Percentiles rank a stretch among this genome's conserved stretches.
Evolutionary conservation across 2,329 filamentous ascomycete species (phyloP).

Genomic region (Incumbomyces delicatus): DNA sequence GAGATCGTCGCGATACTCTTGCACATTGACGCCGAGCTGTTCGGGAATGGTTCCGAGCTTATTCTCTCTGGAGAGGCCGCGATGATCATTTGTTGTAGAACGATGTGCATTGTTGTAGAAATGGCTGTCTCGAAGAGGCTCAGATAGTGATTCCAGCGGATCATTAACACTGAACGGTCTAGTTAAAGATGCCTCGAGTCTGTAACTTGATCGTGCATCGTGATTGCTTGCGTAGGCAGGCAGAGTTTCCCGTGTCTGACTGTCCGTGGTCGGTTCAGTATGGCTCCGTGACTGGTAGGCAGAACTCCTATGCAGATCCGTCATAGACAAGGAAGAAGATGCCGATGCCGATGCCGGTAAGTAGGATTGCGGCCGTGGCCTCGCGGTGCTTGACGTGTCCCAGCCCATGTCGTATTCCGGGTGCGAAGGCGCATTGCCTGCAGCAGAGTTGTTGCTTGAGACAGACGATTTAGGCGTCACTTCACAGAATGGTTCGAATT

Average conservation of each 20-base stretch:
- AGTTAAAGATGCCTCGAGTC: slow-evolving; percentile 1
- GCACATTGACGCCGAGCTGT: not conserved
- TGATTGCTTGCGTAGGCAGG: not conserved
- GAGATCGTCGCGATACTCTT: not conserved
- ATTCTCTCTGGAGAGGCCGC: not conserved
- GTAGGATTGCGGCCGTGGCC: slow-evolving; percentile 3
- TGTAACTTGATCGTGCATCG: not conserved
- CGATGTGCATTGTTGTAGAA: not conserved
- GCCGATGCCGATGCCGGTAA: not conserved
- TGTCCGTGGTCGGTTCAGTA: not conserved
- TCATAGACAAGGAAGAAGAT: slow-evolving; percentile 2
- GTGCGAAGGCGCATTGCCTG: not conserved
- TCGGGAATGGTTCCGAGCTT: not conserved
- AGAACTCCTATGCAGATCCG: slow-evolving; percentile 1
- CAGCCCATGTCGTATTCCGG: not conserved
- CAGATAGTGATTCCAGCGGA: slow-evolving; percentile 1
- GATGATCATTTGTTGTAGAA: too few relatives aligned
- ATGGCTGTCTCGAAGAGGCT: not conserved
- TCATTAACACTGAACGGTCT: slow-evolving; percentile 2
- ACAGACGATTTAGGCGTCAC: slow-evolving; percentile 5
- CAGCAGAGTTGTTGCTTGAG: slow-evolving; percentile 4
- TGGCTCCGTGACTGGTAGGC: not conserved
- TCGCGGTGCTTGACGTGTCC: not conserved
- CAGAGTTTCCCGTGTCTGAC: not conserved
- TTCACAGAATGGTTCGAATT: slow-evolving; percentile 3